Base-by-base conservation (phyloP, 2,329 filamentous ascomycete genomes). In the Colletotrichum camelliae region DNA sequence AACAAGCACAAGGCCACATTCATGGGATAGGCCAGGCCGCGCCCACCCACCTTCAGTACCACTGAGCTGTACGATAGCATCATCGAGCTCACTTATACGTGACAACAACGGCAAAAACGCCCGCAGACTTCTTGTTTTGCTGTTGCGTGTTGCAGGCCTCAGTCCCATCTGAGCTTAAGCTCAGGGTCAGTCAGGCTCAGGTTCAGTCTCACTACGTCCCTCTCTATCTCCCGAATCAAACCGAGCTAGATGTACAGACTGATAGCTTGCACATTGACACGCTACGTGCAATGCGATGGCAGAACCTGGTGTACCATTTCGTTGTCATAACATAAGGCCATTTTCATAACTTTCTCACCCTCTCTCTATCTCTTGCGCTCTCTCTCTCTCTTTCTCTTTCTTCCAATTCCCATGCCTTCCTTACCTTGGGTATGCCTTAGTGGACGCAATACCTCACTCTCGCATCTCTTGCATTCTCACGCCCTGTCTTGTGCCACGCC, bases 1-100 rank as follows among this genome's bases (percentile, higher is more conserved):
- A 61, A 61, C 71, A 66, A 72, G 64, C 66, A 61, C 35, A 62
- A 73, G 57, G 48, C 33, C 62, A 72, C 52, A 67, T 43, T 35
- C 62, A 67, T 37, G 21, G 35, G 24, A 16, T 10, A 65, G 61
- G 52, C 33, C 27, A 48, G 39, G 39, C 39, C 39, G 39, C 39
- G 39, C 39, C 37, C 37, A 43, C n/a, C 67, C 57, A 70, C 66
- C 66, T 74, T 18, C 24, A 27, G 24, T 74, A 37, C 58, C 21
- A 70, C 33, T 33, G 57, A 27, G 61, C 33, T 24, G 15, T 37
- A 37, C 39, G 39, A 33, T 62, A 35, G 33, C 8, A 21, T 43
- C 70, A 33, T 15, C 39, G 39, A 43, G 39, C 39, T 43, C 39
- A 43, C 43, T 70, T 65, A 35, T 70, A 48, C 68, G 39, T 60